Conservation (phyloP, 2,329 filamentous ascomycete genomes). For the Sarocladium oryzae region DNA sequence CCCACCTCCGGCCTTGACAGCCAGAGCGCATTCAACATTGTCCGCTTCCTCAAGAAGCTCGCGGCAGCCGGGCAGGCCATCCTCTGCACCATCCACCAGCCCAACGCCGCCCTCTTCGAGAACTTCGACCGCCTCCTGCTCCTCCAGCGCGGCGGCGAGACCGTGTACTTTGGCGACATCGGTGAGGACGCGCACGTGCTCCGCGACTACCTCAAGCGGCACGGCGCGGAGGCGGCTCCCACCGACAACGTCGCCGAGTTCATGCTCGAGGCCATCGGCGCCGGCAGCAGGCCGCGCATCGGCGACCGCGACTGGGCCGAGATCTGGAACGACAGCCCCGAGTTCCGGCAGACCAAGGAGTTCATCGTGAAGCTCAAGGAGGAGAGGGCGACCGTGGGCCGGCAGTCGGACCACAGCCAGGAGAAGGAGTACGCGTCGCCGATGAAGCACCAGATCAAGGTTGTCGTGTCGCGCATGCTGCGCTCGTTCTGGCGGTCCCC, state of each 20-base stretch:
- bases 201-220: conserved; percentile 53
- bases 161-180: conserved; percentile 82
- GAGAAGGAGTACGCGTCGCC: conserved; percentile 81
- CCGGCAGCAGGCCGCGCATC: conserved; percentile 64
- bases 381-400: conserved; percentile 38
- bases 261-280: conserved; percentile 81
- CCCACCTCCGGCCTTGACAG: conserved; percentile 63
- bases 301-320: conserved; percentile 75
- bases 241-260: conserved; percentile 63
- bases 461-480: conserved; percentile 68
- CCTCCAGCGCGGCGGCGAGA: conserved; percentile 69
- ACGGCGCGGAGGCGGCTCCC: conserved; percentile 52
- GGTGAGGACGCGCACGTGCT: conserved; percentile 66
- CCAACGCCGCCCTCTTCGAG: conserved; percentile 79
- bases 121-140: conserved; percentile 80
- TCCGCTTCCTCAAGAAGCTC: conserved; percentile 70
- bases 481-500: conserved; percentile 78
- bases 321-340: conserved; percentile 68
- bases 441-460: conserved; percentile 67
- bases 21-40: conserved; percentile 68
- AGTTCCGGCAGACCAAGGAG: conserved; percentile 60
- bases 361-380: conserved; percentile 62
- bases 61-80: conserved; percentile 79
- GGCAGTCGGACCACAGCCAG: conserved; percentile 40
- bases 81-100: conserved; percentile 87